phyloP scores from a whole-genome alignment of 192 early-diverging fungal genomes.

The Backusella sp. region DNA sequence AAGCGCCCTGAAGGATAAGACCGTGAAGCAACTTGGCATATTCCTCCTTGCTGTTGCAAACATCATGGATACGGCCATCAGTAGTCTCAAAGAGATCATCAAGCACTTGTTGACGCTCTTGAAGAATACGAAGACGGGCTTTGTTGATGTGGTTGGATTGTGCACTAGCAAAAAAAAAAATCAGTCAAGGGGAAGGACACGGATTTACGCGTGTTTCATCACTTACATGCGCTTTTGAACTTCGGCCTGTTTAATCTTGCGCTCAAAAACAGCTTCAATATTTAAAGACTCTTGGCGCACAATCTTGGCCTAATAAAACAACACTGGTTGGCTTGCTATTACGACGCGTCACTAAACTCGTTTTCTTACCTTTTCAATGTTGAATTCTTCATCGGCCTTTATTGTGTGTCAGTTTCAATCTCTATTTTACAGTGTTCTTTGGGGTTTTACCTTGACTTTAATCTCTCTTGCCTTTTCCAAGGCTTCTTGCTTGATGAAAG shows the following conservation, averaged over 20 bases:
- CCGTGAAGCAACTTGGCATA: conserved; percentile 69
- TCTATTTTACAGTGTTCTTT: background rate
- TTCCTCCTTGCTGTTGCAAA: conserved; percentile 55
- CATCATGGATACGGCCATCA: conserved; percentile 52
- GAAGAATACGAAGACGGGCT: conserved; percentile 84
- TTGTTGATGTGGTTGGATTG: conserved; percentile 97
- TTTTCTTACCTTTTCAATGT: conserved; percentile 87
- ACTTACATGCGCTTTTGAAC: conserved; percentile 90
- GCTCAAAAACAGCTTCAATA: conserved; percentile 93
- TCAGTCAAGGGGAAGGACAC: background rate
- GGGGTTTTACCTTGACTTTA: conserved; percentile 80
- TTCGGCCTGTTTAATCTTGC: conserved; percentile 97
- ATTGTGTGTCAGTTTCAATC: background rate
- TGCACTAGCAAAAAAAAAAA: conserved; percentile 49
- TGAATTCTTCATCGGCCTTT: conserved; percentile 99
- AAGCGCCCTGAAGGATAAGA: conserved; percentile 81
- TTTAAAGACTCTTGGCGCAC: conserved; percentile 96
- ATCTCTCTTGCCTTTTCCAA: conserved; percentile 98
- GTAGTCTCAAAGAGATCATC: conserved; percentile 81
- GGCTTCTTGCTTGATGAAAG: conserved; percentile 99
- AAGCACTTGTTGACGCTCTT: conserved; percentile 85
- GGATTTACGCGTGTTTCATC: background rate
- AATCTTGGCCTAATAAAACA: conserved; percentile 75
- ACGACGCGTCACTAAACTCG: background rate
- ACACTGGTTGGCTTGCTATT: background rate